Conservation (phyloP, 441 rosid species). For the Populus hybrid region DNA sequence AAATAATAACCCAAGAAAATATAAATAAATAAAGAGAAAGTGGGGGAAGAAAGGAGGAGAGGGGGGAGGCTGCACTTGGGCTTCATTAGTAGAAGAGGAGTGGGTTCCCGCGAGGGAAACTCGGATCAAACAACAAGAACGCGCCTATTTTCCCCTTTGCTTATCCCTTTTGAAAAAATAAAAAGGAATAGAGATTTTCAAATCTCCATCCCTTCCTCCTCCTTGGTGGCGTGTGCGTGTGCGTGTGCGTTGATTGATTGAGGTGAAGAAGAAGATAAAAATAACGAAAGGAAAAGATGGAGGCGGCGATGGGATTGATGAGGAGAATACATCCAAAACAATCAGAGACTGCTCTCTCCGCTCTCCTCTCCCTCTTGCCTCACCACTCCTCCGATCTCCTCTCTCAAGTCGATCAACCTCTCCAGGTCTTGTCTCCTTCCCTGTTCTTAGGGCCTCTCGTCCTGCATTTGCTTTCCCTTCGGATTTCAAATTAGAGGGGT, state of each 20-base stretch:
- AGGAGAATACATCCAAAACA: conserved; percentile 91
- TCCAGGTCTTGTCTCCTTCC: conserved; percentile 52
- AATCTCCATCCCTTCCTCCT: background rate
- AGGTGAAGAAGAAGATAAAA: background rate
- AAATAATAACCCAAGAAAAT: no score
- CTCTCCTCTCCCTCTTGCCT: conserved; percentile 83
- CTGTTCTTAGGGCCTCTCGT: background rate
- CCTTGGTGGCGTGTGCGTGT: no score
- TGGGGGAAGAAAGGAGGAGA: no score
- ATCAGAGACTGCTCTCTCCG: conserved; percentile 86
- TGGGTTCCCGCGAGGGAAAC: conserved; percentile 35
- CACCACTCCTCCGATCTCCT: conserved; percentile 92
- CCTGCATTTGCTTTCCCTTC: background rate
- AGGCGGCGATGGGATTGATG: conserved; percentile 87
- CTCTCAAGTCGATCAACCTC: conserved; percentile 96
- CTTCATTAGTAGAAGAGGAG: conserved; percentile 2
- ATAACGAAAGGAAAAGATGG: conserved; percentile 39
- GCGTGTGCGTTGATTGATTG: background rate
- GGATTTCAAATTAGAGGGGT: background rate
- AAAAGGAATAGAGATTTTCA: background rate
- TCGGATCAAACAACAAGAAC: conserved; percentile 31
- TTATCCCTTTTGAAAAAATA: background rate
- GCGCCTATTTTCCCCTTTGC: conserved; percentile 16
- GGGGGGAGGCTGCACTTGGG: background rate
- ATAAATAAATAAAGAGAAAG: no score